Evolutionary conservation across 1,139 yeast species (phyloP), one percentile per base, ranked within the genome.

Genomic region (Scheffersomyces illinoinensis): DNA sequence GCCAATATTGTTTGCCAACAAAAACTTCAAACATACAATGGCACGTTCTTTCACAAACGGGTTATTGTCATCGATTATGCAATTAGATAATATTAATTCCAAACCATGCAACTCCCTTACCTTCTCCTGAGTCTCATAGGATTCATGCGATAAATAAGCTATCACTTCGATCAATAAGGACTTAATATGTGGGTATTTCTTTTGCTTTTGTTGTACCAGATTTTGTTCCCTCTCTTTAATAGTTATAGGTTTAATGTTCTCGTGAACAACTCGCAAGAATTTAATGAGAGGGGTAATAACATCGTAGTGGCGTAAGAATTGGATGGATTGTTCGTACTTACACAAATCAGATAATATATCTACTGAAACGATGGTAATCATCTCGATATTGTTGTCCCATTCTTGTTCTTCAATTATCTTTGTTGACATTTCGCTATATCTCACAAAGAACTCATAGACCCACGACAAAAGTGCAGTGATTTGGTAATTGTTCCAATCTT

Each of bases 31-130:
- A 66, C 97, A 91, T 14, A 93, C 74, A 47, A 95, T 90, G 1
- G 97, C 85, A 61, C 96, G 78, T 69, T 95, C 99, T 62, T 91
- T 90, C 60, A 95, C 89, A 68, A 82, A 93, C 0, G 98, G 98
- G 67, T 95, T 96, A 68, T 90, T 87, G 55, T 87, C 89, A 71
- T 95, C 99, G 54, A 95, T 88, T 50, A 89, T 84, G 74, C 98
- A 93, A 65, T 88, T 90, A 1, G 96, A 90, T 26, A 95, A 76
- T 0, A 93, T 81, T 21, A 91, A 73, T 58, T 87, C 90, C 10
- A 95, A 72, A 0, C 93, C 97, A 56, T 89, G 91, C 0, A 79
- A 67, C 49, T 83, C 83, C 53, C 98, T 79, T 26, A 91, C 79
- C 54, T 76, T 70, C 61, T 93, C 95, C 69, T 93, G 98, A 1